Evolutionary conservation across 441 rosid species (phyloP).

Genomic region (Populus trichocarpa): DNA sequence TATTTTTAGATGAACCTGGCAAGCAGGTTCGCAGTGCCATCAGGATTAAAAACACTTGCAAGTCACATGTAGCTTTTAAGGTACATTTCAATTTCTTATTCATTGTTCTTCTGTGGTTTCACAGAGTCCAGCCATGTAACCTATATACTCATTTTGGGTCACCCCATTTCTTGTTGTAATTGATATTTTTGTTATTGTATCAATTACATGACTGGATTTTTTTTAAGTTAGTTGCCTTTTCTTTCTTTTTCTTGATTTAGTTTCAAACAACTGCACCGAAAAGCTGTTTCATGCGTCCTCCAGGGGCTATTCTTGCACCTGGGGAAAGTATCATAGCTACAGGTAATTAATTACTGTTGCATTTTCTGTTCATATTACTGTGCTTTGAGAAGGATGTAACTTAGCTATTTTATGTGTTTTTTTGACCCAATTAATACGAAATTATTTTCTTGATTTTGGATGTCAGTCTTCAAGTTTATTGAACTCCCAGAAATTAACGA

Average conservation of each 20-base stretch:
- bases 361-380: background rate
- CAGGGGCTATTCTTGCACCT: slow-evolving; percentile 69
- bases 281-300: slow-evolving; percentile 82
- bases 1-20: slow-evolving; percentile 82
- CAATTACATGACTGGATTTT: background rate
- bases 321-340: slow-evolving; percentile 68
- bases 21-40: slow-evolving; percentile 97
- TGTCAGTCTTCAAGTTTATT: slow-evolving; percentile 73
- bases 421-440: background rate
- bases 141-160: background rate
- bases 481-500: slow-evolving; percentile 70
- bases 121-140: no score
- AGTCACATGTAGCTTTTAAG: slow-evolving; percentile 89
- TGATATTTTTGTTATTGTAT: background rate
- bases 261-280: slow-evolving; percentile 84
- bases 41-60: slow-evolving; percentile 86
- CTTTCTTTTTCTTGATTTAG: slow-evolving; percentile 24
- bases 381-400: background rate
- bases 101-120: background rate
- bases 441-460: slow-evolving; percentile 15
- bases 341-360: slow-evolving; percentile 39
- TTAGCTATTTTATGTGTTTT: background rate
- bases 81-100: slow-evolving; percentile 28
- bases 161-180: background rate
- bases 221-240: slow-evolving; percentile 1